Conservation (phyloP, 257 asterid species). For the Osmanthus fragrans region DNA sequence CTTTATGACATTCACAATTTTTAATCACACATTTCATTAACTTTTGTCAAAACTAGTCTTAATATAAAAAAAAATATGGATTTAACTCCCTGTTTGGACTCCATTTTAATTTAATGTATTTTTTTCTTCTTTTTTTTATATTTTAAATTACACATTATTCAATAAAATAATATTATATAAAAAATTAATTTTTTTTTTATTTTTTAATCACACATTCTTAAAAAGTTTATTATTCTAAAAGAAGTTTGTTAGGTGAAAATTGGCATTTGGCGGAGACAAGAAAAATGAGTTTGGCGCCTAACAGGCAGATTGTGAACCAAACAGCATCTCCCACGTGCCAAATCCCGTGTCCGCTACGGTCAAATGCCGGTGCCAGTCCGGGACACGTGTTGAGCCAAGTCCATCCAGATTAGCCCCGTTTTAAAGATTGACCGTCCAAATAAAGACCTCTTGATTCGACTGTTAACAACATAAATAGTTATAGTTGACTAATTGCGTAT, state of each 20-base stretch:
- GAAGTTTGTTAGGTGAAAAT: neutral
- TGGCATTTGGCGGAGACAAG: neutral
- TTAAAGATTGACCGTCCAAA: slow-evolving; percentile 33
- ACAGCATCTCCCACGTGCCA: slow-evolving; percentile 56
- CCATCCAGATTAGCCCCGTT: slow-evolving; percentile 21
- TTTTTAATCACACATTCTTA: too few species aligned
- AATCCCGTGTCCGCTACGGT: slow-evolving; percentile 55
- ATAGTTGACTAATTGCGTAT: slow-evolving; percentile 33
- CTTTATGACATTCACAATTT: too few species aligned
- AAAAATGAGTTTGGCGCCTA: slow-evolving; percentile 16
- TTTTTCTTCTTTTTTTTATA: too few species aligned
- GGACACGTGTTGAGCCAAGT: slow-evolving; percentile 54
- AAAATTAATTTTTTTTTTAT: too few species aligned
- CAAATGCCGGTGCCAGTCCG: slow-evolving; percentile 78
- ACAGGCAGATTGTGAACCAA: slow-evolving; percentile 25
- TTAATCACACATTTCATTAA: too few species aligned
- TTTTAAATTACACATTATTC: too few species aligned
- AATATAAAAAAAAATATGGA: too few species aligned
- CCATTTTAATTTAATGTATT: too few species aligned
- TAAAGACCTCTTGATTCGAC: slow-evolving; percentile 24
- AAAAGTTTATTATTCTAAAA: too few species aligned
- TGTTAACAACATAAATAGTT: slow-evolving; percentile 12
- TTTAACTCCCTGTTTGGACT: too few species aligned
- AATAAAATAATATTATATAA: too few species aligned
- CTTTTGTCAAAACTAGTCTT: too few species aligned